phyloP scores from a whole-genome alignment of 2,329 filamentous ascomycete species.

The Exserohilum turcica region DNA sequence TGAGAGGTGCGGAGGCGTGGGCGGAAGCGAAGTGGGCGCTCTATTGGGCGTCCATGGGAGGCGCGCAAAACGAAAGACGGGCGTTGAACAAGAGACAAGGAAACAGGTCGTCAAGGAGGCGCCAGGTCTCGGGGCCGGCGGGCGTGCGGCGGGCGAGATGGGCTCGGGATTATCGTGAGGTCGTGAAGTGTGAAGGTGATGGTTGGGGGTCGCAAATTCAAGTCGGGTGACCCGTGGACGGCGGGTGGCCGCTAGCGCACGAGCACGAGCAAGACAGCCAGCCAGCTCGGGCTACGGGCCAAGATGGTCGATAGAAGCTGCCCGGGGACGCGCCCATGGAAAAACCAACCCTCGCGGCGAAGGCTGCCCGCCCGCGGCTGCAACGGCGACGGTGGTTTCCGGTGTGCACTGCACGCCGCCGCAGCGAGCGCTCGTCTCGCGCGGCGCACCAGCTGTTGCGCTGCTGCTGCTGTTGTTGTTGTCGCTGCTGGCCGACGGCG shows the following conservation, averaged over 20 bases:
- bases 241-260: constrained; percentile 18
- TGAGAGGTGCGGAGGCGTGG: constrained; percentile 22
- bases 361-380: constrained; percentile 8
- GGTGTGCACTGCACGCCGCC: too few species aligned
- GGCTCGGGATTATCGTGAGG: constrained; percentile 30
- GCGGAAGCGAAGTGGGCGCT: constrained; percentile 27
- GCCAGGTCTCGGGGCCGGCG: constrained; percentile 26
- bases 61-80: constrained; percentile 19
- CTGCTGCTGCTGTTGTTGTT: neutral
- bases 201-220: constrained; percentile 22
- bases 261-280: constrained; percentile 13
- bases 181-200: constrained; percentile 28
- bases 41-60: constrained; percentile 25
- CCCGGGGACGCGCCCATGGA: constrained; percentile 12
- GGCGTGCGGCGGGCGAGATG: constrained; percentile 33
- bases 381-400: constrained; percentile 2
- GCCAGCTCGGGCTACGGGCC: constrained; percentile 10
- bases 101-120: constrained; percentile 26
- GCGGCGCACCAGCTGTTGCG: constrained; percentile 12
- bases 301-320: constrained; percentile 19
- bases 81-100: constrained; percentile 26
- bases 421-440: too few species aligned
- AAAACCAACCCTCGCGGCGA: constrained; percentile 6
- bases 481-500: constrained; percentile 9
- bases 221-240: constrained; percentile 16